Evolutionary conservation across 2,329 filamentous ascomycete genomes (phyloP), one percentile per base, ranked within the genome.

Genomic region (Claviceps digitariae): DNA sequence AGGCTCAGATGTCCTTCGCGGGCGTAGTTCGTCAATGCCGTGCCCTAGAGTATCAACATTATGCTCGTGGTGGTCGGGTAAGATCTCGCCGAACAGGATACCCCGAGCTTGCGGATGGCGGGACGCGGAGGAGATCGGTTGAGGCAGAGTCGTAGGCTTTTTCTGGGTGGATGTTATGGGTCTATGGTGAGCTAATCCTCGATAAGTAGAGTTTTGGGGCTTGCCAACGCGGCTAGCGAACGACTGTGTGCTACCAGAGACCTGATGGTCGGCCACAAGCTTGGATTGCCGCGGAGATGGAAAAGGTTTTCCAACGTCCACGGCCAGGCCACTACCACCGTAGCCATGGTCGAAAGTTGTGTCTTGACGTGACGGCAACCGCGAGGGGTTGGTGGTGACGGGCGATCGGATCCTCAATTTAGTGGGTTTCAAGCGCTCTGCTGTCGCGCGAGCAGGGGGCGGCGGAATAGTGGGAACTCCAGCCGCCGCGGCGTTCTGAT

Each of bases 21-120:
- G 72, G 50, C 76, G 70, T 50, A 71, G 62, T 50, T 59, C 62
- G 55, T 77, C 72, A 57, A 86, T 85, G 51, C 83, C 83, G 68
- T 81, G 82, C 5, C 80, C 82, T 51, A 74, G 70, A 49, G 75
- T 70, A 21, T 72, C 67, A 27, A 73, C 63, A 58, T 78, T 73
- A 60, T 72, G 74, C 59, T 80, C 74, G 60, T 73, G 74, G 59
- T 80, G 74, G 40, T 80, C 73, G n/a, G 80, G 76, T 29, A 82
- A 70, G 59, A 90, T 77, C 66, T 90, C 87, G 40, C 87, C 87
- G 69, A 91, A 91, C 21, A 90, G 70, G 38, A 87, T 78, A 56
- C 76, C 76, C 52, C 74, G 73, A 48, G 71, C 59, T 57, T 66
- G 66, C 34, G 61, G 64, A 50, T 58, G 60, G 64, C 59, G 57